Evolutionary conservation across 108 stramenopile species (phyloP), one percentile per base, ranked within the genome.

Genomic region (Mediolabrus comicus): DNA sequence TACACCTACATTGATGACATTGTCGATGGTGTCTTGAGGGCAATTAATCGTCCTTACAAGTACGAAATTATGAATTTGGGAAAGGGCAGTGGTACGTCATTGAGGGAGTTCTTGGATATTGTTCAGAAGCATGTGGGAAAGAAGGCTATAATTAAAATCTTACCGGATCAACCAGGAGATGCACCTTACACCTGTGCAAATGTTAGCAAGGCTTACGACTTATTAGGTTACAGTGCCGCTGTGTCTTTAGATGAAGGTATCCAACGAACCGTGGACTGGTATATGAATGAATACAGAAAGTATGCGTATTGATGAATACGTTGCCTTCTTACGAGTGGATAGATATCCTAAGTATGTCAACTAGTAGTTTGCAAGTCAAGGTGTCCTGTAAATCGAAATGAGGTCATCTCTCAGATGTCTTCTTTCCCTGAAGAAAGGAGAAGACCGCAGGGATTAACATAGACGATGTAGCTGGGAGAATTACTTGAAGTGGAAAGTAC

Each of bases 1-100:
- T 99, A 98, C 88, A 98, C 98, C 38, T 99, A 98, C 92, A 97
- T 99, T 79, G 83, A 72, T 17, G 99, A 99, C 71, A 98, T 99
- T 84, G 99, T 98, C 7, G 94, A 97, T 67, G 99, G 99, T 5
- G 90, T 98, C 17, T 81, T 99, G 7, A 86, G 93, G n/a, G 76
- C 98, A 17, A 86, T 99, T 46, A 98, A 99, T 81, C 83, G 92
- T 41, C 95, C 95, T 1, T 82, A 94, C 70, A 90, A 90, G 34
- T 98, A 96, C 77, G 83, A 98, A 72, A 84, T 99, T 3, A 92
- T 97, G 84, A 99, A 99, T 77, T 82, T 99, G 30, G 99, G 99
- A 16, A 97, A 97, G 67, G 99, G 99, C 24, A 70, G 54, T 16
- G 97, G 97, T 32, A 95, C 87, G 2, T 88, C 87, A 26, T 70